Evolutionary conservation across 2,329 filamentous ascomycete species (phyloP).

Genomic region (Aureobasidium sp.): DNA sequence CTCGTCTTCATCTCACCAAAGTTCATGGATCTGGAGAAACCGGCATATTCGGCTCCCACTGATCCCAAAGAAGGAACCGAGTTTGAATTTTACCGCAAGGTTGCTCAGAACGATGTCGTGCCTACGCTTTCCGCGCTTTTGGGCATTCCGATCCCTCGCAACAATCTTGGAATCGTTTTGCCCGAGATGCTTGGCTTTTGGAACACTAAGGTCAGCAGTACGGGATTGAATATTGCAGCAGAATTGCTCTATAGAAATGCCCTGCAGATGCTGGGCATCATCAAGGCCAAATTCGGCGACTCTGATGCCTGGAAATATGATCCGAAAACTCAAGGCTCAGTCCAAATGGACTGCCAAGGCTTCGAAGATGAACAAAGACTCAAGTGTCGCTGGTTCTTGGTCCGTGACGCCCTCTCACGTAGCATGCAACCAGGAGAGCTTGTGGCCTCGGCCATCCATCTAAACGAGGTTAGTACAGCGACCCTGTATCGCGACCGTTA

Average conservation of each 20-base stretch:
- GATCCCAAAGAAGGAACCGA: slow-evolving; percentile 50
- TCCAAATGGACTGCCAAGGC: slow-evolving; percentile 20
- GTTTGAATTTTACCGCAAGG: slow-evolving; percentile 73
- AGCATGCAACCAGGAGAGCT: neutral
- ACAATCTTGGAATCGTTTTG: slow-evolving; percentile 84
- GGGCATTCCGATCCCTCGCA: slow-evolving; percentile 79
- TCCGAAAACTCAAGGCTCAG: neutral
- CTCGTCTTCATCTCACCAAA: slow-evolving; percentile 87
- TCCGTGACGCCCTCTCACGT: neutral
- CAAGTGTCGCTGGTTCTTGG: slow-evolving; percentile 59
- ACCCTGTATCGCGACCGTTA: neutral
- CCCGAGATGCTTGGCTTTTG: slow-evolving; percentile 72
- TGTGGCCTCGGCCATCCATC: neutral
- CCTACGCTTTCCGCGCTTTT: slow-evolving; percentile 82
- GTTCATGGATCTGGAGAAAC: slow-evolving; percentile 49
- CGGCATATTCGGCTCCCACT: slow-evolving; percentile 44
- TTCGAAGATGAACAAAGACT: slow-evolving; percentile 33
- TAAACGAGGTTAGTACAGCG: neutral
- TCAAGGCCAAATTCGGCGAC: slow-evolving; percentile 63
- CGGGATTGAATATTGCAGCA: slow-evolving; percentile 37
- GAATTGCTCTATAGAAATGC: slow-evolving; percentile 72
- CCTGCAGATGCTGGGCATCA: slow-evolving; percentile 68
- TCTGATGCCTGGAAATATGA: slow-evolving; percentile 2
- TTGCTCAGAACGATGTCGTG: slow-evolving; percentile 93
- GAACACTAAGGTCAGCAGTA: slow-evolving; percentile 31